These are phyloP conservation scores for Eucalyptus regnans DNA, from an alignment of 345 rosid species.

Conservation along the genomic window DNA sequence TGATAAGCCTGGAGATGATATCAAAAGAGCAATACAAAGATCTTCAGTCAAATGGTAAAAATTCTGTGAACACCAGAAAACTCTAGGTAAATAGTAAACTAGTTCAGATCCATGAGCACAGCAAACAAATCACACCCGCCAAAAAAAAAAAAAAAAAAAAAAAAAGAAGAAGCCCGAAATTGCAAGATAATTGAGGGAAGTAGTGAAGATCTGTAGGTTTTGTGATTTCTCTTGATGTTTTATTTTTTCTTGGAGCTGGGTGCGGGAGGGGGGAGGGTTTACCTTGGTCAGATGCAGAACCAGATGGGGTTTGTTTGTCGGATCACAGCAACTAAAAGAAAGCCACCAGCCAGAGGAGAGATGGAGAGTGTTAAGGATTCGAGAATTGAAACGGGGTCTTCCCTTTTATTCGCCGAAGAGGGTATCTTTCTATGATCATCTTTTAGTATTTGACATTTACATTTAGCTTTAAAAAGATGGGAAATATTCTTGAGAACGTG, in stretches of 20 bases:
- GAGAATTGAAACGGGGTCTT: not conserved
- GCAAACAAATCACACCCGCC: not conserved
- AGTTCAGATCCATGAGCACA: not conserved
- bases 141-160: not conserved
- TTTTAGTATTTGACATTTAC: not conserved
- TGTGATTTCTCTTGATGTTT: constrained; percentile 45
- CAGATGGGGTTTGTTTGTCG: not conserved
- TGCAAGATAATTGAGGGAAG: not conserved
- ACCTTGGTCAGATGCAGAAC: not conserved
- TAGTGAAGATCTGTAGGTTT: not conserved
- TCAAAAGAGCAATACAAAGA: not conserved
- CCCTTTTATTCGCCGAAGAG: not conserved
- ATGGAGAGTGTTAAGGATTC: not conserved
- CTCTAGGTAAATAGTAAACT: not conserved
- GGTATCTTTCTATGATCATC: not conserved
- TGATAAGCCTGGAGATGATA: not conserved
- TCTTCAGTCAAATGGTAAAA: not conserved
- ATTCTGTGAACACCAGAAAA: not conserved
- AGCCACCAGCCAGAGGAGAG: not conserved
- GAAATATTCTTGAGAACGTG: not conserved
- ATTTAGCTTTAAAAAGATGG: not conserved
- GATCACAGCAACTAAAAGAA: not conserved
- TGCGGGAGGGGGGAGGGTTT: not conserved
- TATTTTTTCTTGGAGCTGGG: not conserved
- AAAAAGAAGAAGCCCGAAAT: not conserved